Percentiles rank a stretch among this genome's conserved stretches.
Conservation (phyloP, 192 early-diverging fungal genomes). For the Spizellomyces sp. region DNA sequence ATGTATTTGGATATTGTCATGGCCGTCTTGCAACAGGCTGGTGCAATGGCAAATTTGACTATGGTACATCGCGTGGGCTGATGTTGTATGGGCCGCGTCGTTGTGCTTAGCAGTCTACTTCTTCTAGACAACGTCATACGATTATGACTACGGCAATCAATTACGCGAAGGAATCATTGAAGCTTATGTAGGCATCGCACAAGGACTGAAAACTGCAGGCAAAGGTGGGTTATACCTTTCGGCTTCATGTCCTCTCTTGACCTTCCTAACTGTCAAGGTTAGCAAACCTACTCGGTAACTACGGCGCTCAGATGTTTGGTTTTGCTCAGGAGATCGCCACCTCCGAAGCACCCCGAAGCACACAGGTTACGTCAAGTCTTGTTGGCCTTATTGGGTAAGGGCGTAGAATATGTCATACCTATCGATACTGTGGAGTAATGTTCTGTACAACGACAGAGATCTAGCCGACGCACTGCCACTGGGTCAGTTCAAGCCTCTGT, state of each 20-base stretch:
- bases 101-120: not conserved
- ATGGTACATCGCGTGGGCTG: slow-evolving; percentile 10
- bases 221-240: slow-evolving; percentile 52
- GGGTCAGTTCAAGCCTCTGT: slow-evolving; percentile 68
- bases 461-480: slow-evolving; percentile 85
- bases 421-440: not conserved
- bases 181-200: slow-evolving; percentile 94
- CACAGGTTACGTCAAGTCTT: slow-evolving; percentile 70
- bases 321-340: slow-evolving; percentile 74
- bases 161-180: slow-evolving; percentile 90
- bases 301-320: slow-evolving; percentile 71
- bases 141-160: slow-evolving; percentile 83
- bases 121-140: slow-evolving; percentile 53
- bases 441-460: slow-evolving; percentile 60
- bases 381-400: slow-evolving; percentile 85
- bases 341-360: slow-evolving; percentile 61
- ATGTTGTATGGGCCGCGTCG: not conserved
- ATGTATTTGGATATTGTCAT: slow-evolving; percentile 80
- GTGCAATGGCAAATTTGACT: slow-evolving; percentile 22
- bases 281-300: slow-evolving; percentile 65
- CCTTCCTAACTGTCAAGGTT: slow-evolving; percentile 5
- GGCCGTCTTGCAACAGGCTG: slow-evolving; percentile 83
- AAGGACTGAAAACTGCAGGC: slow-evolving; percentile 81
- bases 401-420: not conserved
- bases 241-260: slow-evolving; percentile 11